Evolutionary conservation across 352 stramenopile genomes (phyloP), one percentile per base, ranked within the genome.

Genomic region (Pythium folliculosum): DNA sequence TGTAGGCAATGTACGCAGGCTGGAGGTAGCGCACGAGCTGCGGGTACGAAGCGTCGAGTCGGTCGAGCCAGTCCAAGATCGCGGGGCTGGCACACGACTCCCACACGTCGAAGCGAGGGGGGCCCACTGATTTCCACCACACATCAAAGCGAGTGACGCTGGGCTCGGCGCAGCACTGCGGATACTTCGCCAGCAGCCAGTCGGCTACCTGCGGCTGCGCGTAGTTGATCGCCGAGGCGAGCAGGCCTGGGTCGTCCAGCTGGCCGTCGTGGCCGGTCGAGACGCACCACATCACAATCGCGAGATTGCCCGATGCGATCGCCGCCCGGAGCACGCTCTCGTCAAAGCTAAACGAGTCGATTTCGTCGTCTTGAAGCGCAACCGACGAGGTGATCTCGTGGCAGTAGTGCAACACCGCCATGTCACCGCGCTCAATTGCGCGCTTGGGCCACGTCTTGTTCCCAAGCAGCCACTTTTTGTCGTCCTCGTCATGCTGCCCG

Each of bases 161-260:
- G 27, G 23, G 22, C 5, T 17, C 19, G 12, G 12, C 38, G 50
- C 50, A 57, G 50, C 25, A 57, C 50, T 57, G 14, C 3, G 50
- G 50, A 14, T 43, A 21, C 5, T 30, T 21, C 13, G 25, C 25
- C 12, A 56, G 50, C 27, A 56, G 50, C 50, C 50, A 56, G 22
- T 56, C 50, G 23, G 50, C 50, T 25, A 56, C 50, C 7, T 56
- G 22, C 14, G 50, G 50, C 25, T 56, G 50, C 5, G 23, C 50
- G 25, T 43, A 56, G 3, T 40, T 10, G 12, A 40, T 40, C 35
- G 35, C 35, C 35, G 35, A 40, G 8, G 35, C 35, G 35, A 40
- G 35, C 3, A 40, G 35, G 8, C 35, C 35, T 40, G 35, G 35
- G 35, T 40, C 35, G 12, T 40, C 35, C 12, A 40, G 10, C 35